Evolutionary conservation across 805 yeast genomes (phyloP).

Genomic region (Lipomyces chichibuensis): DNA sequence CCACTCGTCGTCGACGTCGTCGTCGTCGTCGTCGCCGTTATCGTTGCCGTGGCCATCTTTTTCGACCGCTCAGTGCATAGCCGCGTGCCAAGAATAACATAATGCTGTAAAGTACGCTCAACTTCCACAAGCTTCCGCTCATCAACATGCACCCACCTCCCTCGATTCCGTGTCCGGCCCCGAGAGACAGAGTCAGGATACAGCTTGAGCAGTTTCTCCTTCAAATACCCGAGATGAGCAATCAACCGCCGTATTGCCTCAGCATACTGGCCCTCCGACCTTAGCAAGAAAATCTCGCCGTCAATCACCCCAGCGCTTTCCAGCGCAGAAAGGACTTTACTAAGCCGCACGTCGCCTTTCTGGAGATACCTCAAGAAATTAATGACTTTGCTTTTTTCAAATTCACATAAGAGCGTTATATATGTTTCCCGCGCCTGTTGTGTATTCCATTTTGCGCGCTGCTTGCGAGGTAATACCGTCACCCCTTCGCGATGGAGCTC

Average conservation of each 20-base stretch:
- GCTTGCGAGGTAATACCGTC: constrained; percentile 4
- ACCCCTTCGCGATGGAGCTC: constrained; percentile 23
- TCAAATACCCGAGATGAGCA: constrained; percentile 24
- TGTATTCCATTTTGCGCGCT: constrained; percentile 34
- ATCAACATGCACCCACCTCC: constrained; percentile 32
- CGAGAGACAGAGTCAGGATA: constrained; percentile 31
- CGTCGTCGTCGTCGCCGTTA: background rate
- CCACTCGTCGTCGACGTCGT: background rate
- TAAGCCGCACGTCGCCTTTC: constrained; percentile 33
- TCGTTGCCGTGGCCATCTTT: constrained; percentile 1
- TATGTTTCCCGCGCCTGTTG: constrained; percentile 35
- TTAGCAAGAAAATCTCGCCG: constrained; percentile 32
- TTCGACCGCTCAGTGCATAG: constrained; percentile 31
- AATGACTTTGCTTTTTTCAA: constrained; percentile 29
- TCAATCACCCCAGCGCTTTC: constrained; percentile 35
- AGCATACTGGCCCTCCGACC: constrained; percentile 34
- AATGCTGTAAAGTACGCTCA: constrained; percentile 30
- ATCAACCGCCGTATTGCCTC: constrained; percentile 31
- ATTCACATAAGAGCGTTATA: constrained; percentile 33
- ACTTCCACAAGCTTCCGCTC: constrained; percentile 29
- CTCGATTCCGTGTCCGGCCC: constrained; percentile 23
- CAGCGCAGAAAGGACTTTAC: constrained; percentile 30
- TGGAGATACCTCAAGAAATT: constrained; percentile 30
- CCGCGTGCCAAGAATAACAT: constrained; percentile 31
- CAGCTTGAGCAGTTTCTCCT: constrained; percentile 14